These are phyloP conservation scores for Escallonia rubra DNA, from an alignment of 129 eudicot species.

Conservation along the genomic window DNA sequence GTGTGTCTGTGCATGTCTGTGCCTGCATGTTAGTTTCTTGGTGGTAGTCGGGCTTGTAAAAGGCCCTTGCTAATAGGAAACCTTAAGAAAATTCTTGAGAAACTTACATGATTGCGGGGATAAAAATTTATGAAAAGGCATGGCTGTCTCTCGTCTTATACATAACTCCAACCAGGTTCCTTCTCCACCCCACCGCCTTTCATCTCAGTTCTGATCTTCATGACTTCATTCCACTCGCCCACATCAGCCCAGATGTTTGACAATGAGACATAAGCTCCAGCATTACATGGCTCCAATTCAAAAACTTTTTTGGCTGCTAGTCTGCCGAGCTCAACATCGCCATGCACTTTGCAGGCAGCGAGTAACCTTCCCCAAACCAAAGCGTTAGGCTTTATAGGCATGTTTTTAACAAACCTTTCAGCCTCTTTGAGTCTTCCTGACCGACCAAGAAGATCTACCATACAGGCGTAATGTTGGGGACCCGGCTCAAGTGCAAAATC, in stretches of 20 bases:
- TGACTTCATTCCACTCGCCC: slow-evolving; percentile 73
- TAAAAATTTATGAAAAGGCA: too few species aligned
- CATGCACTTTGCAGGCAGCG: slow-evolving; percentile 55
- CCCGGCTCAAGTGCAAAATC: slow-evolving; percentile 57
- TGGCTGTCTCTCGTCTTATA: neutral
- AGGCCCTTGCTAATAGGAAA: too few species aligned
- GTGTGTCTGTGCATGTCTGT: too few species aligned
- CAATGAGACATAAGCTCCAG: slow-evolving; percentile 55
- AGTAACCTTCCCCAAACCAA: slow-evolving; percentile 54
- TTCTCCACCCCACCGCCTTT: slow-evolving; percentile 53
- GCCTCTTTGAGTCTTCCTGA: slow-evolving; percentile 29
- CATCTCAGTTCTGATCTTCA: slow-evolving; percentile 56
- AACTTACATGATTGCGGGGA: too few species aligned
- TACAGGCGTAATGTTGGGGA: slow-evolving; percentile 63
- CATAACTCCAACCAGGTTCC: slow-evolving; percentile 74
- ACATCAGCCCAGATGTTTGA: slow-evolving; percentile 76
- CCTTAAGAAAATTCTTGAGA: too few species aligned
- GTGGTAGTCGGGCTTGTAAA: too few species aligned
- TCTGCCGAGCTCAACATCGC: slow-evolving; percentile 62
- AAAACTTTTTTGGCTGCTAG: slow-evolving; percentile 63
- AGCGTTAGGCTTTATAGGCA: slow-evolving; percentile 63
- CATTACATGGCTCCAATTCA: slow-evolving; percentile 54
- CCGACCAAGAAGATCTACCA: slow-evolving; percentile 87
- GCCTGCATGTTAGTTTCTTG: too few species aligned
- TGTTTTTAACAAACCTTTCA: slow-evolving; percentile 11